Evolutionary conservation across 1,284 basidiomycete species (phyloP).

Genomic region (Moesziomyces aphidis): DNA sequence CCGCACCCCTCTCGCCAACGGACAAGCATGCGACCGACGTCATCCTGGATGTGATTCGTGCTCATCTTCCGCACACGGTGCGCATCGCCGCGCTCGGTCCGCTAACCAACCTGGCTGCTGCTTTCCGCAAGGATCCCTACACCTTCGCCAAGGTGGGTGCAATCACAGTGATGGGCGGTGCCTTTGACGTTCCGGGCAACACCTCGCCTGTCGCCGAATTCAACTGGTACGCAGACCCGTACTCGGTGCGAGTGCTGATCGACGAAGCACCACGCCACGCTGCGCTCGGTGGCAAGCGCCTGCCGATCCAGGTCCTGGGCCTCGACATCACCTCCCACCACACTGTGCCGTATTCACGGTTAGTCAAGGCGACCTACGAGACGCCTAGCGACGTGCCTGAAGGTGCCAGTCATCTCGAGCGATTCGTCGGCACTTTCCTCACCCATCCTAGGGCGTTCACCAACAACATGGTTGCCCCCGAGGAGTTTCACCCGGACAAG

Average conservation of each 20-base stretch:
- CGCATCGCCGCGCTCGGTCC: conserved; percentile 90
- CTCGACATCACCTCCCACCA: conserved; percentile 60
- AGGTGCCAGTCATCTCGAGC: conserved; percentile 30
- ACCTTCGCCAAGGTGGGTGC: conserved; percentile 74
- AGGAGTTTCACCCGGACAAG: conserved; percentile 53
- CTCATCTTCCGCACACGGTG: conserved; percentile 75
- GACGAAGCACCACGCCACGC: conserved; percentile 46
- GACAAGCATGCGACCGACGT: conserved; percentile 74
- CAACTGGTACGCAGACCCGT: conserved; percentile 94
- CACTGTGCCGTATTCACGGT: conserved; percentile 55
- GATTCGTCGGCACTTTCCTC: conserved; percentile 56
- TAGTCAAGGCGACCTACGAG: conserved; percentile 48
- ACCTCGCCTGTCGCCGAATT: conserved; percentile 75
- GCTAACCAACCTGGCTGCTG: conserved; percentile 83
- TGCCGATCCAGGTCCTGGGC: conserved; percentile 59
- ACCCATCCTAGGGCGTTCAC: conserved; percentile 59
- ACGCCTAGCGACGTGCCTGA: conserved; percentile 15
- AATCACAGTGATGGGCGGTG: conserved; percentile 94
- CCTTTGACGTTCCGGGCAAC: conserved; percentile 91
- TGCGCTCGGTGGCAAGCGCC: conserved; percentile 14
- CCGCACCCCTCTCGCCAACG: conserved; percentile 68
- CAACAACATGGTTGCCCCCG: conserved; percentile 54
- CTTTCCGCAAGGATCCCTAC: conserved; percentile 75
- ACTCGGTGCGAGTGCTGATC: conserved; percentile 73
- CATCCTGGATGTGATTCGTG: conserved; percentile 76